Base-by-base conservation (phyloP, 495 filamentous ascomycete genomes). In the Daldinia childiae region DNA sequence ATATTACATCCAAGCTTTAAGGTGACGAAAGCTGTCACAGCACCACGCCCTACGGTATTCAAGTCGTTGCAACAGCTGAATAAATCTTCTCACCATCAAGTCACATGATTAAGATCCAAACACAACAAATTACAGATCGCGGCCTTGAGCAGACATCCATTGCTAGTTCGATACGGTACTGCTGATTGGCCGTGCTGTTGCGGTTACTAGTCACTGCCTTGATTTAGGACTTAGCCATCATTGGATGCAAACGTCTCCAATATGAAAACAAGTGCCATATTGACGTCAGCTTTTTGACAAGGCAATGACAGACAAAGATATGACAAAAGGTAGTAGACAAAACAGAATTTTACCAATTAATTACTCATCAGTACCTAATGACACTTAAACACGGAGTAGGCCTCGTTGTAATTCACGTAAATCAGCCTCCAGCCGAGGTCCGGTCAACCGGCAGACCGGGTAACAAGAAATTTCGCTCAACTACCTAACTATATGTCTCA, bases 381-480 rank as follows among this genome's bases (percentile, higher is more conserved):
- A 11, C 26, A 54, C 32, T 17, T 11, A 61, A 68, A 61, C 61
- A 61, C 57, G 51, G 57, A 65, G 50, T 50, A 68, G 61, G 41
- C 57, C 51, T 62, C 54, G 51, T 51, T 57, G 21, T 57, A 58
- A 62, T 51, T 59, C 56, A 62, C 43, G 41, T 41, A 66, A 57
- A 6, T 73, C 66, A 41, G 43, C 27, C 27, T 65, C 51, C 61
- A 66, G 39, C 71, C 71, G 71, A 73, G 71, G 65, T 73, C 62
- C 62, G 62, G 45, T 54, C 52, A 62, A 48, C 66, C 71, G 71
- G 61, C 51, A 55, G 62, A 62, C 60, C 30, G 39, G 56, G 57
- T 62, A 65, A 58, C 57, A 19, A 14, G 39, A 54, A 65, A 67
- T 27, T 57, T 45, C 32, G 41, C 52, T 36, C 19, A 62, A 45